Evolutionary conservation across 306 rosid genomes (phyloP), one percentile per base, ranked within the genome.

Genomic region (Cercis canadensis): DNA sequence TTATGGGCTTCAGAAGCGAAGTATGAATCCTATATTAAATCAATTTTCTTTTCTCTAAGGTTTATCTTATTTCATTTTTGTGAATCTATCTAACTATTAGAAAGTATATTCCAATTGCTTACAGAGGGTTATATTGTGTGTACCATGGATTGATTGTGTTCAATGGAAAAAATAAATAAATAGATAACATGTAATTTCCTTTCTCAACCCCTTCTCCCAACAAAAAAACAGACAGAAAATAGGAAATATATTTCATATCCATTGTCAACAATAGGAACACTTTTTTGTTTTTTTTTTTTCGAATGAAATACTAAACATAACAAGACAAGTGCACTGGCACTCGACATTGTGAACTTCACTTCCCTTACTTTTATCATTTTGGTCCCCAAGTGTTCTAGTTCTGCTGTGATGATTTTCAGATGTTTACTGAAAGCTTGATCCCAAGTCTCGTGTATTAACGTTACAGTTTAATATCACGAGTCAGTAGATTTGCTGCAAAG

Each of bases 341-440:
- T 39, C n/a, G 39, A 61, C 41, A 39, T 17, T 61, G 33, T 37
- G 8, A 16, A 44, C 18, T 41, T 16, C 62, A 17, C 46, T 6
- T 9, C 43, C 43, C 41, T 59, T 5, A 61, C 34, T 29, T 59
- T 45, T 32, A 36, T 53, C 58, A 51, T 52, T 52, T 14, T 68
- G 47, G 51, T 67, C 67, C 47, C 19, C 49, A 49, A 67, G 8
- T 75, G 50, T 51, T 31, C 16, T 9, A 16, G 14, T 12, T 41
- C 49, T 51, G 40, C 21, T 76, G 62, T 41, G 34, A 13, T 13
- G 17, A 68, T 62, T 76, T 45, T 45, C 40, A 37, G 36, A 37
- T 59, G 50, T 61, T 58, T 7, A 21, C 43, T 34, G 36, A 45
- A 40, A 54, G 63, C 72, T 54, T 62, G 62, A 50, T 57, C 61